Evolutionary conservation across 352 stramenopile genomes (phyloP), one percentile per base, ranked within the genome.

Genomic region (Thalassiosira delicatula): DNA sequence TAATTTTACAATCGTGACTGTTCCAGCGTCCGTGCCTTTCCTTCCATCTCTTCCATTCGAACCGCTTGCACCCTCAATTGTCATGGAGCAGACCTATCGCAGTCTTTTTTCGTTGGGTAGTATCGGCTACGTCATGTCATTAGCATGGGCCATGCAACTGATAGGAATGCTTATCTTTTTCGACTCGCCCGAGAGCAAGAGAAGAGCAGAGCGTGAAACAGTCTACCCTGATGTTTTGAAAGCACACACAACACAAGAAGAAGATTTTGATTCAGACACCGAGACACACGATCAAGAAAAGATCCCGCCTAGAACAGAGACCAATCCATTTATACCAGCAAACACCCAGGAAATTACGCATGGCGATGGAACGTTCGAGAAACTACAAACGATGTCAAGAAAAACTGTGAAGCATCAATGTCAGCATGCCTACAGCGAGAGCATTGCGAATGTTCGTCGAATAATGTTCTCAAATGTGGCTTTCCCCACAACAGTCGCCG

Each of bases 71-170:
- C 76, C 77, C 77, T 84, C 74, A 33, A 53, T 51, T 59, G 81
- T 76, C 54, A 59, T 35, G 35, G 42, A 77, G 49, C n/a, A n/a
- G n/a, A n/a, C n/a, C n/a, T n/a, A n/a, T n/a, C 70, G 70, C 5
- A 69, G 71, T 19, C 60, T 86, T 12, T 66, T 83, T 49, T 81
- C 79, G 29, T 37, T 90, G 17, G 61, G 78, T 63, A 77, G 59
- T 57, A 49, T 85, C 33, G 81, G 81, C 49, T 92, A 85, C 65
- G 33, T 87, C 0, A 90, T 92, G 85, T 54, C 78, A 37, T 44
- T 81, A 35, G 33, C 81, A 19, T 93, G 89, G 89, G 70, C 85
- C 30, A 23, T 90, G 11, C 80, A 92, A 53, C 69, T 88, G 17
- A 42, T 89, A 54, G 59, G 71, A 33, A 35, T 93, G 21, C 33